Percentiles rank a stretch among this genome's conserved stretches.
Evolutionary conservation across 2,329 filamentous ascomycete species (phyloP).

Genomic region (Bipolaris victoriae): DNA sequence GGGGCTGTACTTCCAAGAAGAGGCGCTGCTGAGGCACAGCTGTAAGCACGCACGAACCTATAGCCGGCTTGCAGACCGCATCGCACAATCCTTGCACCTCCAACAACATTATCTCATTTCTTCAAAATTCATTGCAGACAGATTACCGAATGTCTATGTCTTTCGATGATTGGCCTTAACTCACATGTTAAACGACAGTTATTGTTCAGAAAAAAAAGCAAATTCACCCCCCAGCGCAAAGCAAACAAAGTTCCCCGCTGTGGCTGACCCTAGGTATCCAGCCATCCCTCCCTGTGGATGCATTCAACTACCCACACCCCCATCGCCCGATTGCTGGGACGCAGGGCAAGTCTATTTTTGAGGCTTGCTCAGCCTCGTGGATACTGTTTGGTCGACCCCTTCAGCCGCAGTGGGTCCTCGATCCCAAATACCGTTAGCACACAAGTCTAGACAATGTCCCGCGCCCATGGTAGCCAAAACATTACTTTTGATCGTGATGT

Average conservation of each 20-base stretch:
- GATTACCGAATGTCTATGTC: no score
- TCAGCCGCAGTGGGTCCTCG: slow-evolving; percentile 1
- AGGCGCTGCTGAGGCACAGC: slow-evolving; percentile 11
- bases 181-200: background rate
- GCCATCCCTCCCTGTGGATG: background rate
- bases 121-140: background rate
- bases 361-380: background rate
- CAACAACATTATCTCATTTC: background rate
- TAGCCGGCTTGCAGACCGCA: background rate
- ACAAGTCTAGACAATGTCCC: background rate
- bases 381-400: background rate
- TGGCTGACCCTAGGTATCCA: background rate
- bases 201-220: background rate
- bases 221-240: background rate
- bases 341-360: background rate
- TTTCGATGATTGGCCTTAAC: no score
- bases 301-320: background rate
- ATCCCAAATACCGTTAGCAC: background rate
- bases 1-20: slow-evolving; percentile 2
- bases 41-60: slow-evolving; percentile 6
- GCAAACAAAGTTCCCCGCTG: background rate
- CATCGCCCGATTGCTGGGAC: background rate
- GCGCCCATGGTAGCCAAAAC: no score
- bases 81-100: no score
- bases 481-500: no score